A percentile compares a stretch with the other conserved stretches of the same genome.
Evolutionary conservation across 306 rosid genomes (phyloP).

Genomic region (Comarum palustre): DNA sequence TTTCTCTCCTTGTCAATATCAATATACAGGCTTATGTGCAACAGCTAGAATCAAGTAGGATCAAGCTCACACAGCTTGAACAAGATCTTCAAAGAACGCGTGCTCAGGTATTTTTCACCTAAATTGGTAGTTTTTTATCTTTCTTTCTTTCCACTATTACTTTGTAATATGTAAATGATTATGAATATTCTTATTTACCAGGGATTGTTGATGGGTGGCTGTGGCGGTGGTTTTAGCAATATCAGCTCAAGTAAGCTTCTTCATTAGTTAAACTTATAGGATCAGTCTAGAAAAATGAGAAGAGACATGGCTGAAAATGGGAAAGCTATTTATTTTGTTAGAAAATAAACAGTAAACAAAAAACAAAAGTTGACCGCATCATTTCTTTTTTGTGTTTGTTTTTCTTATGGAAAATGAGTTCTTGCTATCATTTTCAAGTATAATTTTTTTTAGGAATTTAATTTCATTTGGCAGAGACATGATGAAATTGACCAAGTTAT

Average conservation of each 20-base stretch:
- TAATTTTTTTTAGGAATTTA: neutral
- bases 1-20: neutral
- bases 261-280: neutral
- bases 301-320: neutral
- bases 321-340: neutral
- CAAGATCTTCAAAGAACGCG: slow-evolving; percentile 90
- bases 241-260: slow-evolving; percentile 66
- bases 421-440: neutral
- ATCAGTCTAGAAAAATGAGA: neutral
- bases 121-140: neutral
- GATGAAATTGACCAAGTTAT: slow-evolving; percentile 31
- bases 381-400: neutral
- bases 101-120: slow-evolving; percentile 53
- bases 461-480: slow-evolving; percentile 8
- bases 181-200: slow-evolving; percentile 19
- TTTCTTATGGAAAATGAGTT: neutral
- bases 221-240: slow-evolving; percentile 60
- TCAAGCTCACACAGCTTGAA: slow-evolving; percentile 77
- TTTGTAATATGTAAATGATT: neutral
- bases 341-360: neutral
- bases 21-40: slow-evolving; percentile 80
- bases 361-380: neutral
- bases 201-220: slow-evolving; percentile 68
- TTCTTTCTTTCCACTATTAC: neutral
- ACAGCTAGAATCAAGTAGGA: slow-evolving; percentile 79